A percentile compares a stretch with the other conserved stretches of the same genome.
Evolutionary conservation across 2,329 filamentous ascomycete genomes (phyloP).

Genomic region (Juglanconis sp.): DNA sequence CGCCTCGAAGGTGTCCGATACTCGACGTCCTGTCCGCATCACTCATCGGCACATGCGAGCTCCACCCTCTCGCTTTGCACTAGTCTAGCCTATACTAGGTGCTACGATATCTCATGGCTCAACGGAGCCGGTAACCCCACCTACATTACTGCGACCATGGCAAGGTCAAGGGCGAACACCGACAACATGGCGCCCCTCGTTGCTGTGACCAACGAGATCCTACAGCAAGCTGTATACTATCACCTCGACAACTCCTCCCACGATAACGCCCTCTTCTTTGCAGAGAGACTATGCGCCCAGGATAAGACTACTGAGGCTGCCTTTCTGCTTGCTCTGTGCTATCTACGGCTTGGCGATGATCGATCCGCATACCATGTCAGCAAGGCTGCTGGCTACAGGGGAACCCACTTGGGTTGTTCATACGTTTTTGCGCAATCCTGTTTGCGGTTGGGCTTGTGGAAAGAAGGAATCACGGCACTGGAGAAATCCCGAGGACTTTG

Average conservation of each 20-base stretch:
- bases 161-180: slow-evolving; percentile 17
- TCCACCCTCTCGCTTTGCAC: not conserved
- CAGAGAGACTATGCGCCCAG: slow-evolving; percentile 79
- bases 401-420: slow-evolving; percentile 77
- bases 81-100: not conserved
- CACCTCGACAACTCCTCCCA: slow-evolving; percentile 85
- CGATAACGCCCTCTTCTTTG: slow-evolving; percentile 90
- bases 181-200: slow-evolving; percentile 51
- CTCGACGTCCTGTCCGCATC: not conserved
- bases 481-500: slow-evolving; percentile 79
- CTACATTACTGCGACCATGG: slow-evolving; percentile 20
- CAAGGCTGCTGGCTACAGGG: slow-evolving; percentile 66
- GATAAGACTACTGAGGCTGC: slow-evolving; percentile 78
- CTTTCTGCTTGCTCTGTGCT: slow-evolving; percentile 80
- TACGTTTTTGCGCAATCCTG: slow-evolving; percentile 92
- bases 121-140: slow-evolving; percentile 22
- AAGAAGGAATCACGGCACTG: slow-evolving; percentile 77
- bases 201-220: slow-evolving; percentile 46
- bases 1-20: not conserved
- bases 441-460: slow-evolving; percentile 71
- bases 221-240: slow-evolving; percentile 61
- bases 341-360: slow-evolving; percentile 77
- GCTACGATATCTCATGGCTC: slow-evolving; percentile 31
- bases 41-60: not conserved
- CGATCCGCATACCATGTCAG: slow-evolving; percentile 84